These are phyloP conservation scores for Phytophthora syringae DNA, from an alignment of 352 stramenopile species.

Conservation along the genomic window DNA sequence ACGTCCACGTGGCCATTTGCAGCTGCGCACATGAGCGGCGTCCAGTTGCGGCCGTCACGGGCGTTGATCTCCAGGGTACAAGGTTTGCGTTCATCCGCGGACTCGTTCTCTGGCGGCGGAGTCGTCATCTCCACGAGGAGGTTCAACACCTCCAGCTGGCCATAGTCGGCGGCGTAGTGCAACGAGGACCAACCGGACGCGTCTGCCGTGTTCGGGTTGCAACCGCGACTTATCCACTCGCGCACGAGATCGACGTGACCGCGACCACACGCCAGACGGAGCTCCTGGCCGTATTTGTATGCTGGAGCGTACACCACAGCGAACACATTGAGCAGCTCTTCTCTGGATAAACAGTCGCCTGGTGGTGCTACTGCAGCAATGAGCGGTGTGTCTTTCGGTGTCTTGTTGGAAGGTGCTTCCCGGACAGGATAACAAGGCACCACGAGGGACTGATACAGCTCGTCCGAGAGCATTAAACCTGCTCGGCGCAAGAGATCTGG, in stretches of 20 bases:
- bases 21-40: conserved; percentile 61
- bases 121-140: conserved; percentile 40
- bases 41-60: conserved; percentile 59
- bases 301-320: conserved; percentile 66
- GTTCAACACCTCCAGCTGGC: conserved; percentile 51
- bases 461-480: conserved; percentile 37
- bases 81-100: conserved; percentile 1
- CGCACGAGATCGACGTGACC: conserved; percentile 47
- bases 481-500: conserved; percentile 44
- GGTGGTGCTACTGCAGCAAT: background rate
- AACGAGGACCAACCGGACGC: conserved; percentile 67
- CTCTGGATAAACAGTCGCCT: conserved; percentile 13
- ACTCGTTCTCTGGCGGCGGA: background rate
- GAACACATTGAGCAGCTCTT: conserved; percentile 66
- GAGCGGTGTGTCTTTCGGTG: background rate
- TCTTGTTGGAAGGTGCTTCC: background rate
- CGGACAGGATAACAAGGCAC: conserved; percentile 30
- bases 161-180: conserved; percentile 76
- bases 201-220: conserved; percentile 66
- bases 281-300: conserved; percentile 75
- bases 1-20: conserved; percentile 58
- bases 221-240: conserved; percentile 63
- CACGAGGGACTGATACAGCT: conserved; percentile 55
- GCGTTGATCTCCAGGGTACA: conserved; percentile 45
- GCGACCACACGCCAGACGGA: conserved; percentile 66